Percentiles rank a stretch among this genome's conserved stretches.
Conservation (phyloP, 2,329 filamentous ascomycete species). For the Trichoderma brevicompactum region DNA sequence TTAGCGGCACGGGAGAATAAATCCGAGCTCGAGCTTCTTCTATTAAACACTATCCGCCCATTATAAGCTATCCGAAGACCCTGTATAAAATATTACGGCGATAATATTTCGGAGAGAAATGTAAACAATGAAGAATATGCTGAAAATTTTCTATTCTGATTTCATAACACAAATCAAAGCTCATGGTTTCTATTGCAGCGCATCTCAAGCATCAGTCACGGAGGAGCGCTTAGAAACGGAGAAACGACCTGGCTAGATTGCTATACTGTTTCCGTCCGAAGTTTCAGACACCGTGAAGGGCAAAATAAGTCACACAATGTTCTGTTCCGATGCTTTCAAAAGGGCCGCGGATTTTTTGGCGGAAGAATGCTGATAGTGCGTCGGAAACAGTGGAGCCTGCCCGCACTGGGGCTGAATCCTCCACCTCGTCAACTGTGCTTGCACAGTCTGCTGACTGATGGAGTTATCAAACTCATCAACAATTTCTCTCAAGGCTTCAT, state of each 20-base stretch:
- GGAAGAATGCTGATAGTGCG: conserved; percentile 13
- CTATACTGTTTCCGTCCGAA: conserved; percentile 16
- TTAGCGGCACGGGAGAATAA: not conserved
- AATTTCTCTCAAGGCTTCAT: conserved; percentile 1
- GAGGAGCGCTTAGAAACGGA: not conserved
- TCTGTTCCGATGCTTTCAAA: not conserved
- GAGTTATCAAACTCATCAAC: not conserved
- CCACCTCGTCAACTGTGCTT: conserved; percentile 6
- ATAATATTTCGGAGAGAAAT: not conserved
- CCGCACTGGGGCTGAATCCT: conserved; percentile 10
- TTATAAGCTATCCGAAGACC: not conserved
- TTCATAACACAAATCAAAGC: not conserved
- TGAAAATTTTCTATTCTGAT: not conserved
- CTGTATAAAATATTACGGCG: not conserved
- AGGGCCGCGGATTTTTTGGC: not conserved
- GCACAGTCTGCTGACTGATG: conserved; percentile 13
- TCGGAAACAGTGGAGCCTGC: conserved; percentile 25
- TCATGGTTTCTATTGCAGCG: not conserved
- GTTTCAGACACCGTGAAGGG: conserved; percentile 8
- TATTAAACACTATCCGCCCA: not conserved
- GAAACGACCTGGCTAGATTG: not conserved
- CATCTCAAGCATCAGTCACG: not conserved
- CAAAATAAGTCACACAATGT: not conserved
- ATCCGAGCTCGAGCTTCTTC: not conserved
- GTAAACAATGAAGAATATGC: not conserved